phyloP scores from a whole-genome alignment of 2,329 filamentous ascomycete species.

The Exophiala phaeomuriformis region DNA sequence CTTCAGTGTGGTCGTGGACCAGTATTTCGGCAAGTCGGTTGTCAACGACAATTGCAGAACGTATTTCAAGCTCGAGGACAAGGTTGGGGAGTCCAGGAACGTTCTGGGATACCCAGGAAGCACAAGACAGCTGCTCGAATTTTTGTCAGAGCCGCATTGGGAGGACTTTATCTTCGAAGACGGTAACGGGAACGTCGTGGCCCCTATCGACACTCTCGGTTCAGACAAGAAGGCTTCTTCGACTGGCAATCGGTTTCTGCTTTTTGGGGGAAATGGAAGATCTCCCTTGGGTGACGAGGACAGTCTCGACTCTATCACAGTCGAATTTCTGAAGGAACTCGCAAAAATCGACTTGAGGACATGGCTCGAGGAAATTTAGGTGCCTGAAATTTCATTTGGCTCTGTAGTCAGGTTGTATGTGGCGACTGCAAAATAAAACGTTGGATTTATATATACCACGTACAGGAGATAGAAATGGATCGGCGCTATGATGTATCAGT shows the following conservation, averaged over 20 bases:
- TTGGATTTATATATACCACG: no score
- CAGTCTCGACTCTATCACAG: conserved; percentile 2
- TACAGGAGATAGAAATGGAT: no score
- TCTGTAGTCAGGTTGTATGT: no score
- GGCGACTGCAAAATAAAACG: no score
- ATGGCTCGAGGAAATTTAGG: background rate
- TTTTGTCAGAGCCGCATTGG: conserved; percentile 32
- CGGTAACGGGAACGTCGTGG: background rate
- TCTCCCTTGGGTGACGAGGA: background rate
- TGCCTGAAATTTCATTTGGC: background rate
- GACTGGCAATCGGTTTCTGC: background rate
- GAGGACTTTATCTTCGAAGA: conserved; percentile 33
- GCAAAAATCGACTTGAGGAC: conserved; percentile 4
- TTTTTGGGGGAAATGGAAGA: background rate
- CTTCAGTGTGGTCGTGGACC: conserved; percentile 24
- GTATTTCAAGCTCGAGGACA: background rate
- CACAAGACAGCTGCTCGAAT: conserved; percentile 31
- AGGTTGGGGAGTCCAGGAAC: conserved; percentile 1
- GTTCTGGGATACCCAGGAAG: conserved; percentile 1
- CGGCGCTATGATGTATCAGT: no score
- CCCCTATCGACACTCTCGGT: background rate
- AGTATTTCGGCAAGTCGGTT: conserved; percentile 24
- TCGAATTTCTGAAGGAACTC: conserved; percentile 5
- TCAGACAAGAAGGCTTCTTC: background rate
- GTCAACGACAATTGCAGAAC: background rate